Percentiles rank a stretch among this genome's conserved stretches.
Conservation (phyloP, 2,329 filamentous ascomycete genomes). For the Dactylellina parvicollis region DNA sequence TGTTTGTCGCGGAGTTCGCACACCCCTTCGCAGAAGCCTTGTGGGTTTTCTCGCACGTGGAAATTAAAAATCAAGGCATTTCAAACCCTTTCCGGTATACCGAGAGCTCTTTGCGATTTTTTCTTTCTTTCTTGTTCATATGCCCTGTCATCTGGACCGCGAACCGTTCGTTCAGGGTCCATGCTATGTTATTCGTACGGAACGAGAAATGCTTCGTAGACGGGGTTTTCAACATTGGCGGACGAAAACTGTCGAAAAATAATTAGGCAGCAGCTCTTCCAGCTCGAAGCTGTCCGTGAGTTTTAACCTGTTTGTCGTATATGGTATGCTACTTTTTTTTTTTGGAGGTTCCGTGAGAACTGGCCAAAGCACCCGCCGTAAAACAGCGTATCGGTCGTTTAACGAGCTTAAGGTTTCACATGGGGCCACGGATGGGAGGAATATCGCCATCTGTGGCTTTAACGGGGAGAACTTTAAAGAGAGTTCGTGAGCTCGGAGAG, state of each 20-base stretch:
- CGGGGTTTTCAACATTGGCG: background rate
- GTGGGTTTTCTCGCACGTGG: constrained; percentile 45
- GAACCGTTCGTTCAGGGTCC: constrained; percentile 14
- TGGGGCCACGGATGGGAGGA: background rate
- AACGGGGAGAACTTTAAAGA: constrained; percentile 39
- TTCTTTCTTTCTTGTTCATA: constrained; percentile 23
- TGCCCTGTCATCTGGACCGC: constrained; percentile 14
- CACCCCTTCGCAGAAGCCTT: constrained; percentile 5
- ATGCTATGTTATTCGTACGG: constrained; percentile 32
- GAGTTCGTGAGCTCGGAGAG: constrained; percentile 37
- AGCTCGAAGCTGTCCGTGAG: no score
- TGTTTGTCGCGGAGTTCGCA: background rate
- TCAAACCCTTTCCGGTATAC: constrained; percentile 34
- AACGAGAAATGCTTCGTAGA: constrained; percentile 35
- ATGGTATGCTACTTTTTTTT: no score
- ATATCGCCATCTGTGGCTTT: constrained; percentile 52
- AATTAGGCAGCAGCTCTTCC: constrained; percentile 45
- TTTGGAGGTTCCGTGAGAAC: background rate
- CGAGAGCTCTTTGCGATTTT: constrained; percentile 35
- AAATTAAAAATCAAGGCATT: constrained; percentile 13
- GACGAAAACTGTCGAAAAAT: background rate
- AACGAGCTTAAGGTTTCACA: constrained; percentile 33
- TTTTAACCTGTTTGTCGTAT: background rate
- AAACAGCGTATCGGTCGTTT: constrained; percentile 23
- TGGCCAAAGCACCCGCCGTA: constrained; percentile 11